These are phyloP conservation scores for Talaromyces liani DNA, from an alignment of 495 filamentous ascomycete species.

Conservation along the genomic window DNA sequence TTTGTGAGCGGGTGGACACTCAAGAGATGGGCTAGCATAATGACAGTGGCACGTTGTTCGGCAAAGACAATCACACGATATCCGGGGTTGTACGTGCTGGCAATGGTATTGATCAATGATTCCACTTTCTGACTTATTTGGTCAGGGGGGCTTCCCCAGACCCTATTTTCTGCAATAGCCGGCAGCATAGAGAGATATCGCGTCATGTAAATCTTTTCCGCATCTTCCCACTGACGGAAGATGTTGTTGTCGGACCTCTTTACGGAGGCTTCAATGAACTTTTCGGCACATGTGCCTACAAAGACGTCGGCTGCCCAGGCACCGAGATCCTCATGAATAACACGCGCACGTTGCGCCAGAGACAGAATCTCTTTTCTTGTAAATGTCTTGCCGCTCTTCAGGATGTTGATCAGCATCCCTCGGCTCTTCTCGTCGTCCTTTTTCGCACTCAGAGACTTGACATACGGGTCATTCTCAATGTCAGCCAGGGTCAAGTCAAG, in stretches of 20 bases:
- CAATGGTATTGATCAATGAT: slow-evolving; percentile 47
- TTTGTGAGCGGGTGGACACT: slow-evolving; percentile 50
- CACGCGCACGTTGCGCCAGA: slow-evolving; percentile 41
- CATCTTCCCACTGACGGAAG: slow-evolving; percentile 5
- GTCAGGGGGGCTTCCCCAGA: background rate
- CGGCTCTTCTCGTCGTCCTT: slow-evolving; percentile 23
- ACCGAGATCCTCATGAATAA: slow-evolving; percentile 62
- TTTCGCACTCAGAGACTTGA: slow-evolving; percentile 42
- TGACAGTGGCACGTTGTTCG: slow-evolving; percentile 61
- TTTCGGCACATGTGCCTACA: slow-evolving; percentile 48
- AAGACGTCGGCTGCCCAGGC: slow-evolving; percentile 67
- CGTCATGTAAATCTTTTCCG: slow-evolving; percentile 56
- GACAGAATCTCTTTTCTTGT: slow-evolving; percentile 55
- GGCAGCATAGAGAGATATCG: slow-evolving; percentile 40
- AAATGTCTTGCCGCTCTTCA: slow-evolving; percentile 51
- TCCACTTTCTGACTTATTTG: slow-evolving; percentile 47
- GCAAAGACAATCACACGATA: slow-evolving; percentile 76
- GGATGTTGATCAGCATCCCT: slow-evolving; percentile 34
- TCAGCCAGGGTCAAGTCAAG: slow-evolving; percentile 32
- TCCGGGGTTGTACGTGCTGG: slow-evolving; percentile 27
- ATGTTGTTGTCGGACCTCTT: slow-evolving; percentile 12
- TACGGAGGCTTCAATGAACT: slow-evolving; percentile 31
- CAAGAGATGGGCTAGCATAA: slow-evolving; percentile 59
- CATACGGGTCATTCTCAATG: slow-evolving; percentile 63
- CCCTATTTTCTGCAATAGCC: slow-evolving; percentile 20